Evolutionary conservation across 2,329 filamentous ascomycete genomes (phyloP), one percentile per base, ranked within the genome.

Genomic region (Fusarium napiforme): DNA sequence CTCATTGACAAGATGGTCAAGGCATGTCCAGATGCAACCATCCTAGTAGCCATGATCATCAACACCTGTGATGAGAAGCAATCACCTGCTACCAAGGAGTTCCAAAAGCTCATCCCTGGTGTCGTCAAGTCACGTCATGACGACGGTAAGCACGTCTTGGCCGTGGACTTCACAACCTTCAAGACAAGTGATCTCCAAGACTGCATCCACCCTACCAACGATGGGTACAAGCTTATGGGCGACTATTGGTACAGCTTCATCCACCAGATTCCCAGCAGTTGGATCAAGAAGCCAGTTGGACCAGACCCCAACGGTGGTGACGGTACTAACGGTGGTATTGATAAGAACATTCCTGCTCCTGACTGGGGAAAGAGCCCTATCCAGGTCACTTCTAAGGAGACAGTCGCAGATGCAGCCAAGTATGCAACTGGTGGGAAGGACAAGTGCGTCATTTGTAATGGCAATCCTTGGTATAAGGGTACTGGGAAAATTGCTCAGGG

Each of bases 221-320:
- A 60, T 1, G 75, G 77, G 0, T 78, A 78, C 37, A 50, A 45
- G 7, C 9, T 67, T 10, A 63, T 78, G 42, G 75, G 72, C 0
- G 53, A 74, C 26, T 78, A 72, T 16, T 78, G 77, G 77, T 77
- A 76, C 19, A 64, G 67, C 42, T 78, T 77, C 23, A 59, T 78
- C 1, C 53, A 57, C 1, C 77, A 78, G 45, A 72, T 78, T 14
- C 77, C 75, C 1, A 65, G 18, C 12, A 26, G 39, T 1, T 78
- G 77, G 75, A 74, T 78, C 12, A 30, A 64, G 12, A 36, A 64
- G 5, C 74, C 75, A 2, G 28, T 69, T 4, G 75, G 70, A 4
- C 32, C 62, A 26, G 66, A 74, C 10, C 71, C 64, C 3, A 43
- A 16, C 19, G n/a, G 11, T 16, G 50, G 39, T 1, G 57, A 39